Evolutionary conservation across 352 stramenopile species (phyloP), one percentile per base, ranked within the genome.

Genomic region (Pythium vanterpoolii): DNA sequence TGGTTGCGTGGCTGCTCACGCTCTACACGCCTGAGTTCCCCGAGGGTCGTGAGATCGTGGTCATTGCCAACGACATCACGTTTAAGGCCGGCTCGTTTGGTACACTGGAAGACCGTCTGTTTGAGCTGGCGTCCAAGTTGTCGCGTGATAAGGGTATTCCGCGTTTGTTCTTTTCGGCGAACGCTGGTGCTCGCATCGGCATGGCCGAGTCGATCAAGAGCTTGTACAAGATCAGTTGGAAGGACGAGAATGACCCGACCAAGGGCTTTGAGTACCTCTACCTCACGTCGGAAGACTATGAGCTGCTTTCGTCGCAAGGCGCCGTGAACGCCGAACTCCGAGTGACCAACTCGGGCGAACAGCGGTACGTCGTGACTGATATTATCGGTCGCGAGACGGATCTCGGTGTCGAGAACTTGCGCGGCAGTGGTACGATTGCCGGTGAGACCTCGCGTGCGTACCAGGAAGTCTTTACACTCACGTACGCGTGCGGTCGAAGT

Each of bases 51-150:
- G 90, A 99, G 79, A 73, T 99, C 38, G 83, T 99, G 18, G 73
- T 99, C 46, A 99, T 99, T 80, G 91, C 97, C 43, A 99, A 99
- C 77, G 98, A 99, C 69, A 99, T 99, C 69, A 99, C 98, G 27
- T 92, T 97, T 78, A 98, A 99, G 74, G 97, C 97, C 42, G 98
- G 98, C 31, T 99, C 96, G 48, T 99, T 99, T 70, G 98, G 98
- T 59, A 99, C 97, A 21, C 80, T 89, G 28, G 98, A 99, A 74
- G 98, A 99, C 82, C 87, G 96, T 51, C 83, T 99, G 7, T 99
- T 99, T 69, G 97, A 99, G 70, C 72, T 98, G 42, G 97, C 96
- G 26, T 98, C 93, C 28, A 96, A 98, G 76, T 92, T 96, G 59
- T 93, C 97, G 46, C 87, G 97, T 45, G 84, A 93, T 27, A 86